Conservation (phyloP, 345 rosid species). For the Conringia planisiliqua region DNA sequence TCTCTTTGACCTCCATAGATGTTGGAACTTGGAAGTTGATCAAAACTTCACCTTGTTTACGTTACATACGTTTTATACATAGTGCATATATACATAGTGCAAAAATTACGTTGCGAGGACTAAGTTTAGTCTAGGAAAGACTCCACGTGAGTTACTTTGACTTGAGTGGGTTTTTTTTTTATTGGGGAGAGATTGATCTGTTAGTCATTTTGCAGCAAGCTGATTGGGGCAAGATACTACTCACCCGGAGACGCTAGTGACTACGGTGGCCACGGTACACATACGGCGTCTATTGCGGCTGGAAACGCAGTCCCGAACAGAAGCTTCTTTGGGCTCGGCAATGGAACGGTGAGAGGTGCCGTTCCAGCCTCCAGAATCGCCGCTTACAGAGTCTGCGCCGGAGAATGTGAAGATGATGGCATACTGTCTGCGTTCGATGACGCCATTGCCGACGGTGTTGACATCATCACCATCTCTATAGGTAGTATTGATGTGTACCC, state of each 20-base stretch:
- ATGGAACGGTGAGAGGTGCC: slow-evolving; percentile 48
- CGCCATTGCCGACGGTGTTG: slow-evolving; percentile 47
- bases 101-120: too few relatives aligned
- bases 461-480: slow-evolving; percentile 38
- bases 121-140: too few relatives aligned
- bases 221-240: slow-evolving; percentile 33
- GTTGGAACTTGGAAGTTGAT: background rate
- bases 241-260: slow-evolving; percentile 19
- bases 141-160: background rate
- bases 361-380: slow-evolving; percentile 51
- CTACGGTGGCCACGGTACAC: slow-evolving; percentile 37
- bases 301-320: slow-evolving; percentile 35
- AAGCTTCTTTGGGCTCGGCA: slow-evolving; percentile 43
- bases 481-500: background rate
- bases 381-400: slow-evolving; percentile 35
- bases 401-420: background rate
- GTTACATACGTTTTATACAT: background rate
- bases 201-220: slow-evolving; percentile 9
- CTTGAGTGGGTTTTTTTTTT: background rate
- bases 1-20: background rate
- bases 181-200: background rate
- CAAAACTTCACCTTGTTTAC: background rate
- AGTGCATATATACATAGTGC: too few relatives aligned
- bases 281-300: slow-evolving; percentile 59
- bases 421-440: slow-evolving; percentile 42